Percentiles rank a stretch among this genome's conserved stretches.
Conservation (phyloP, 2,329 filamentous ascomycete genomes). For the Didymella glomerata region DNA sequence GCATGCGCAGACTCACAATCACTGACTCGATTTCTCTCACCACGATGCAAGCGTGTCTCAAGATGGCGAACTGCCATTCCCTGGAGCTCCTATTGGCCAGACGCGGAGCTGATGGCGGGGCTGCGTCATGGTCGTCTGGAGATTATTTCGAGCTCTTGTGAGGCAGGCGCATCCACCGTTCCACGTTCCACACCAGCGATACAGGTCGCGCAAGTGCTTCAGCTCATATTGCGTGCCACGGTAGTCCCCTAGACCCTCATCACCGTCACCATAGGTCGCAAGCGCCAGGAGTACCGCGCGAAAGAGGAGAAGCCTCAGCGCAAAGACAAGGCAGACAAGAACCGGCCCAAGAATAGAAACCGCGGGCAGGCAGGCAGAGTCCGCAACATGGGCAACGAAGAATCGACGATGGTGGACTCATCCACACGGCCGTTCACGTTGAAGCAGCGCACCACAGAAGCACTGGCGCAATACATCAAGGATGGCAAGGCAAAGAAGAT, state of each 20-base stretch:
- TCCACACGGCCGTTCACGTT: conserved; percentile 71
- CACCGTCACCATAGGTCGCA: conserved; percentile 59
- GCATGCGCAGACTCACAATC: not conserved
- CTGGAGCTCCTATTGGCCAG: conserved; percentile 18
- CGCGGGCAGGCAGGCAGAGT: conserved; percentile 32
- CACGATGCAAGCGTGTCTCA: not conserved
- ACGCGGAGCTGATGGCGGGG: conserved; percentile 13
- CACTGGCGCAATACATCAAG: conserved; percentile 82
- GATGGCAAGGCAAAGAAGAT: conserved; percentile 73
- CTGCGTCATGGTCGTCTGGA: conserved; percentile 12
- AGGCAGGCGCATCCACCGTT: conserved; percentile 4
- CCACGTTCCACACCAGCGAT: conserved; percentile 6
- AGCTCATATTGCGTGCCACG: not conserved
- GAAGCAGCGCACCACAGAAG: conserved; percentile 72
- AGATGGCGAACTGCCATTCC: conserved; percentile 8
- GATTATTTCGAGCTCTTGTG: conserved; percentile 6
- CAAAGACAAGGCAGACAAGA: conserved; percentile 36
- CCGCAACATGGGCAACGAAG: conserved; percentile 84
- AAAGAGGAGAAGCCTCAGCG: conserved; percentile 47
- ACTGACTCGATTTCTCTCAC: not conserved
- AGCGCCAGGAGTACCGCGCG: conserved; percentile 56
- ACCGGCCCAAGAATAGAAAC: conserved; percentile 28
- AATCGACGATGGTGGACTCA: conserved; percentile 75
- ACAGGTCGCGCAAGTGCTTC: not conserved
- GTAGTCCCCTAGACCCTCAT: not conserved